phyloP scores from a whole-genome alignment of 1,284 basidiomycete species.

The Rhodotorula sp. region DNA sequence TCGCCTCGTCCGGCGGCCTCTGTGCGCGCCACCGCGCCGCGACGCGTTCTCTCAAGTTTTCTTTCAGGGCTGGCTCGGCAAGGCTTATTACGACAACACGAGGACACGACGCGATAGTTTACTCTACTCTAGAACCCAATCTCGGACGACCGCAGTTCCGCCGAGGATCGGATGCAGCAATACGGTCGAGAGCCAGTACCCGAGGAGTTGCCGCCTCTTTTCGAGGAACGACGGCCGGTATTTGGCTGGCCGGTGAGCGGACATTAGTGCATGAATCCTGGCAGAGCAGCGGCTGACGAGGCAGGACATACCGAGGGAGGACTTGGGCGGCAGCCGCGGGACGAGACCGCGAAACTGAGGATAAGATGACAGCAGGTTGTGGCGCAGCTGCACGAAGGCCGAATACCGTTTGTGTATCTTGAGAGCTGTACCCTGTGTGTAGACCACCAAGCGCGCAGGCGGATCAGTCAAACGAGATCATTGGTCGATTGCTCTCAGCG shows the following conservation, averaged over 20 bases:
- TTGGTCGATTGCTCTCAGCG: neutral
- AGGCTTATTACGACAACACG: slow-evolving; percentile 13
- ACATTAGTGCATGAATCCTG: no score
- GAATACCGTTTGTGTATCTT: slow-evolving; percentile 69
- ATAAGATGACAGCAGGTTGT: slow-evolving; percentile 57
- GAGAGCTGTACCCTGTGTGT: slow-evolving; percentile 59
- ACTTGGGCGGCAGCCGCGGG: slow-evolving; percentile 67
- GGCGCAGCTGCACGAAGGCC: slow-evolving; percentile 63
- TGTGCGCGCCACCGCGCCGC: neutral
- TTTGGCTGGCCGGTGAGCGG: slow-evolving; percentile 39
- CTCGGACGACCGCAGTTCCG: slow-evolving; percentile 60
- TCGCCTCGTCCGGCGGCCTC: neutral
- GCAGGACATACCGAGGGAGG: slow-evolving; percentile 55
- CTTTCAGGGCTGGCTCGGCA: neutral
- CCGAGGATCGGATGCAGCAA: slow-evolving; percentile 72
- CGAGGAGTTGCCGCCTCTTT: slow-evolving; percentile 62
- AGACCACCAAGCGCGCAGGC: no score
- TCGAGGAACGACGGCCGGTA: slow-evolving; percentile 70
- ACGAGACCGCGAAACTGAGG: slow-evolving; percentile 59
- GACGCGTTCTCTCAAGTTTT: neutral
- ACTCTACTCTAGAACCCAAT: slow-evolving; percentile 63
- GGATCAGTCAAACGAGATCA: neutral
- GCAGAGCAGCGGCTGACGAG: neutral
- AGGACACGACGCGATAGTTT: neutral
- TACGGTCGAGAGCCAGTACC: slow-evolving; percentile 66